Conservation (phyloP, 2,329 filamentous ascomycete genomes). For the Pseudonectria buxi region DNA sequence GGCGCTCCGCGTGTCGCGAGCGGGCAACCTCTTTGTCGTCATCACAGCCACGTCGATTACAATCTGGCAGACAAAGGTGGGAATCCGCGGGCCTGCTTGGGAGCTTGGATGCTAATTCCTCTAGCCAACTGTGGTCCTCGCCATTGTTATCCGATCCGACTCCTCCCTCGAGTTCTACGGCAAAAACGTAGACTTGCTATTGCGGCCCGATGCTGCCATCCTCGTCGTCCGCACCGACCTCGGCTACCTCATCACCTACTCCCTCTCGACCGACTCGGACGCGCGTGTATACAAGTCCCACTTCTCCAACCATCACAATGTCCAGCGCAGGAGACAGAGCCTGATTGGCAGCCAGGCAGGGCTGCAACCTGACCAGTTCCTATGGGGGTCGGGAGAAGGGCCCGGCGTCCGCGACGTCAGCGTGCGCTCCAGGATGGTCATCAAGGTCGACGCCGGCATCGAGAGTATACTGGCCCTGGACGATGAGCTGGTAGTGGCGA, state of each 20-base stretch:
- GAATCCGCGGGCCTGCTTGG: slow-evolving; percentile 12
- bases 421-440: slow-evolving; percentile 92
- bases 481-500: slow-evolving; percentile 87
- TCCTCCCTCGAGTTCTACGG: slow-evolving; percentile 79
- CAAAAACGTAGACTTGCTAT: slow-evolving; percentile 72
- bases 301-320: slow-evolving; percentile 62
- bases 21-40: slow-evolving; percentile 76
- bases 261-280: slow-evolving; percentile 75
- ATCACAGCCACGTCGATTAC: slow-evolving; percentile 80
- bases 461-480: slow-evolving; percentile 81
- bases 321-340: slow-evolving; percentile 55
- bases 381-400: slow-evolving; percentile 75
- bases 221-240: slow-evolving; percentile 81
- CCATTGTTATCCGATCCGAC: slow-evolving; percentile 74
- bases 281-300: slow-evolving; percentile 79
- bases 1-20: slow-evolving; percentile 69
- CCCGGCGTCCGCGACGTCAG: slow-evolving; percentile 78
- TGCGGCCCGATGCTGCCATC: slow-evolving; percentile 87
- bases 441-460: slow-evolving; percentile 95
- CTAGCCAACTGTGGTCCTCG: slow-evolving; percentile 82
- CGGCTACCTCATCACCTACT: slow-evolving; percentile 92
- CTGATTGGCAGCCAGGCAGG: slow-evolving; percentile 52
- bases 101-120: slow-evolving; percentile 4
- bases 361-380: slow-evolving; percentile 51
- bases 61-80: slow-evolving; percentile 94